Evolutionary conservation across 768 basidiomycete species (phyloP).

Genomic region (Hydnum rufescens): DNA sequence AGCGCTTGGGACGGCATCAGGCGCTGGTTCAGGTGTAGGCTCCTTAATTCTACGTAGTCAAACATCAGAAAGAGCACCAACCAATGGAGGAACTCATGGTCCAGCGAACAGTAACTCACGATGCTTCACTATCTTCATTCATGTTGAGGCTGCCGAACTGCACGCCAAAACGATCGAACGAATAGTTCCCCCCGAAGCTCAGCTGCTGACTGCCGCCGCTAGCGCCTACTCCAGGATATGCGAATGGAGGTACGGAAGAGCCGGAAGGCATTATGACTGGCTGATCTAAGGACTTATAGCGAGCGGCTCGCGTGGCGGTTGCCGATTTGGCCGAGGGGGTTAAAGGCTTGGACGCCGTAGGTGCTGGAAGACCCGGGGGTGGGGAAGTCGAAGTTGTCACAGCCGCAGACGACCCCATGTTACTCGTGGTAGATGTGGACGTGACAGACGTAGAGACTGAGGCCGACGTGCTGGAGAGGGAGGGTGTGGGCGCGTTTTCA

Average conservation of each 20-base stretch:
- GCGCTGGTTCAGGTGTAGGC: constrained; percentile 8
- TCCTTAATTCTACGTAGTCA: constrained; percentile 18
- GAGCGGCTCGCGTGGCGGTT: constrained; percentile 33
- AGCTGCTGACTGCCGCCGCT: background rate
- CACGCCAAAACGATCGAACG: constrained; percentile 68
- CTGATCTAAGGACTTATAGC: constrained; percentile 55
- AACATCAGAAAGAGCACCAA: no score
- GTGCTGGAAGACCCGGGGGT: constrained; percentile 20
- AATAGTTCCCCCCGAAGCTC: constrained; percentile 7
- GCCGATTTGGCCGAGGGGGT: constrained; percentile 31
- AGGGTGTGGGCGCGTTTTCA: constrained; percentile 12
- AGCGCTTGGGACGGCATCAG: background rate
- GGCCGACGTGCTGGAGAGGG: constrained; percentile 14
- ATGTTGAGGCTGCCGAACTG: constrained; percentile 74
- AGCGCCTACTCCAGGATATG: constrained; percentile 3
- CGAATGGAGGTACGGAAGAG: no score
- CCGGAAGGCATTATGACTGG: constrained; percentile 54
- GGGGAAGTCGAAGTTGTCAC: constrained; percentile 11
- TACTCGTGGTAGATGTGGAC: constrained; percentile 20
- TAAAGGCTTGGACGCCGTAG: constrained; percentile 13
- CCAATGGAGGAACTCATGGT: no score
- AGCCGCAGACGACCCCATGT: background rate
- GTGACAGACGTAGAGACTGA: constrained; percentile 15
- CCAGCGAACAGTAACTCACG: no score
- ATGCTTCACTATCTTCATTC: constrained; percentile 39